Evolutionary conservation across 2,329 filamentous ascomycete species (phyloP).

Genomic region (Talaromyces islandicus): DNA sequence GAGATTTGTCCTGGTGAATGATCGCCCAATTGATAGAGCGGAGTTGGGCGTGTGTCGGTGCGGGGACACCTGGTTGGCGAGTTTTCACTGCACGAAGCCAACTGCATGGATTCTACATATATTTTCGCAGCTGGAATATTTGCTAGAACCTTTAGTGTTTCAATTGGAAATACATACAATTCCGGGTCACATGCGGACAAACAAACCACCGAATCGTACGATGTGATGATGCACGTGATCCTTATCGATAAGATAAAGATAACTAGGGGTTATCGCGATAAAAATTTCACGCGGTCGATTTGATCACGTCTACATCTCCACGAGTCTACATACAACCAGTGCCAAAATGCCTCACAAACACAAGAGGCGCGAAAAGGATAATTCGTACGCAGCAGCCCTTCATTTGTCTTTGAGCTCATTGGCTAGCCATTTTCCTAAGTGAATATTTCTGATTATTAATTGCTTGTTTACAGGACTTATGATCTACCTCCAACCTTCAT

Average conservation of each 20-base stretch:
- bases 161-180: no score
- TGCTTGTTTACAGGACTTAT: slow-evolving; percentile 30
- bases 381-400: slow-evolving; percentile 40
- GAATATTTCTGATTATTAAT: background rate
- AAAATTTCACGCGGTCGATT: background rate
- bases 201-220: background rate
- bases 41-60: background rate
- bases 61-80: background rate
- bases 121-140: background rate
- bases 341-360: slow-evolving; percentile 80
- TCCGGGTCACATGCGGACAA: background rate
- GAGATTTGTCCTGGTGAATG: background rate
- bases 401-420: background rate
- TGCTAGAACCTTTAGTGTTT: background rate
- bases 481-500: slow-evolving; percentile 56
- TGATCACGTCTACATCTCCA: background rate
- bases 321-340: background rate
- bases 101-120: background rate
- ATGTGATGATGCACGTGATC: background rate
- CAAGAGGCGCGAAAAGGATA: slow-evolving; percentile 53
- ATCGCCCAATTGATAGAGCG: background rate
- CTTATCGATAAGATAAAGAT: background rate
- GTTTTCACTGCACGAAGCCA: background rate
- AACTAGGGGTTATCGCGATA: background rate
- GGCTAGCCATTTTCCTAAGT: background rate